Conservation (phyloP, 768 basidiomycete genomes). For the Boletus reticuloceps region DNA sequence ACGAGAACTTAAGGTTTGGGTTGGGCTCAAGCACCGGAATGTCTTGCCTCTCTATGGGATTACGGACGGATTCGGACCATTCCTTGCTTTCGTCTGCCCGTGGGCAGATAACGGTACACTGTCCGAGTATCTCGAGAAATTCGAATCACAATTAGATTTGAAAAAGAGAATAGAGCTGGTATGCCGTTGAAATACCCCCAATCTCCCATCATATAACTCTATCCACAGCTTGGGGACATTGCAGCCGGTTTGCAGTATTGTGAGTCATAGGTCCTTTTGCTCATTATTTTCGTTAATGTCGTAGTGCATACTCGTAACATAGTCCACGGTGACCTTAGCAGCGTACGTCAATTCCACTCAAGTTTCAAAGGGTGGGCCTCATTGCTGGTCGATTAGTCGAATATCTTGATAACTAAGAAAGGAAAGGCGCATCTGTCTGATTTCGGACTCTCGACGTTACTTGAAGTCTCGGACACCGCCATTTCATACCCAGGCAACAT, state of each 20-base stretch:
- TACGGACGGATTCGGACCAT: slow-evolving; percentile 23
- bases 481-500: slow-evolving; percentile 23
- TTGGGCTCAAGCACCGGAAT: slow-evolving; percentile 27
- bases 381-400: slow-evolving; percentile 11
- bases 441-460: slow-evolving; percentile 29
- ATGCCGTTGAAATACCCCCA: background rate
- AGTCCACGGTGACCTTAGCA: slow-evolving; percentile 42
- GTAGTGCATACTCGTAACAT: slow-evolving; percentile 23
- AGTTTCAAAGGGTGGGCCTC: background rate
- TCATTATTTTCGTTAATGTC: background rate
- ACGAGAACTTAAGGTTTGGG: slow-evolving; percentile 33
- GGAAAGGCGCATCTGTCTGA: slow-evolving; percentile 26
- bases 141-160: slow-evolving; percentile 6
- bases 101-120: slow-evolving; percentile 34
- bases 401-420: slow-evolving; percentile 15
- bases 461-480: slow-evolving; percentile 5
- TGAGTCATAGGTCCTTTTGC: background rate
- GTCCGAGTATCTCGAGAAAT: slow-evolving; percentile 27
- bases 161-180: slow-evolving; percentile 18
- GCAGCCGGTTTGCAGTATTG: slow-evolving; percentile 24
- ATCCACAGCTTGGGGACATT: slow-evolving; percentile 23
- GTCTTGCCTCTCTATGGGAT: slow-evolving; percentile 31
- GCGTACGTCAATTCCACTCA: slow-evolving; percentile 18
- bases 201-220: background rate
- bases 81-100: slow-evolving; percentile 33